Base-by-base conservation (phyloP, 2,329 filamentous ascomycete species). In the Hypoxylon sp. region DNA sequence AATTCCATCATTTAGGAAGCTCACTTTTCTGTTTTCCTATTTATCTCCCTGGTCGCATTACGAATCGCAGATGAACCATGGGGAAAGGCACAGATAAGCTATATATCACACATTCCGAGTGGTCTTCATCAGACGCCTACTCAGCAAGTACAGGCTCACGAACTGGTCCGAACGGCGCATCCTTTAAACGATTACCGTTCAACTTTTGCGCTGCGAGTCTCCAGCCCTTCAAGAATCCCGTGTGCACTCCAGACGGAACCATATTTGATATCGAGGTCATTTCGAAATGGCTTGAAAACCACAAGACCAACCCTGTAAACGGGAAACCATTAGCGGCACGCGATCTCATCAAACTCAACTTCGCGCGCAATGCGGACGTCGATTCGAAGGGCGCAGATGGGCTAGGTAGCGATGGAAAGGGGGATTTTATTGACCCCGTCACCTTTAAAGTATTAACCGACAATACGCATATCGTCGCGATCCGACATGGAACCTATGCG, bases 391-490 rank as follows among this genome's bases (percentile, higher is more conserved):
- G 78, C 66, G 82, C 81, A 7, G 79, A 80, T 43, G 83, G 81
- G 2, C 70, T 81, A 9, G 73, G 67, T 11, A 82, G 82, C 69
- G 86, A 89, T 68, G 86, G 83, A 14, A 84, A 86, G 66, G 92
- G 89, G 58, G 96, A 98, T 74, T 92, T 96, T 75, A 93, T 98
- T 69, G 96, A 99, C 75, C 97, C 96, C 0, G 95, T 99, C 50
- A 98, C 94, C 0, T 98, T 93, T 85, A 99, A 99, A 80, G 92
- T 97, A 7, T 93, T 99, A 76, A 99, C 96, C 50, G 94, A 99
- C 79, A 98, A 98, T 80, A 98, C 96, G 3, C 96, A 98, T 80
- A 93, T 99, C 64, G 93, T 98, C 49, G 95, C 94, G 14, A 85
- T 99, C 69, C 87, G 89, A 63, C 89, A 92, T 79, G 89, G 88